Base-by-base conservation (phyloP, 768 basidiomycete genomes). In the Mycena floridula region DNA sequence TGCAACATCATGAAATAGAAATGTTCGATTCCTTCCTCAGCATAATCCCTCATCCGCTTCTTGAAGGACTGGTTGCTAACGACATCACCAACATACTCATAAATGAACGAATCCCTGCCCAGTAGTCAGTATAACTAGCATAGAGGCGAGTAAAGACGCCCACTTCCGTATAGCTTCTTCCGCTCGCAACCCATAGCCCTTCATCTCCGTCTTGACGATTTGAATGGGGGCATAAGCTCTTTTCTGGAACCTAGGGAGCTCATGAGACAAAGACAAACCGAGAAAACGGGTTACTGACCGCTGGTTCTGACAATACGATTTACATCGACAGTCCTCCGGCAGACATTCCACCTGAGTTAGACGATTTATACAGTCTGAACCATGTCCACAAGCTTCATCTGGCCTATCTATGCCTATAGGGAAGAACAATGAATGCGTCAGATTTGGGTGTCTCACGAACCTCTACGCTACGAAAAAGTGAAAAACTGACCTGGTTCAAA, bases 1-100 rank as follows among this genome's bases (percentile, higher is more conserved):
- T 99, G 96, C 46, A 99, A 65, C 88, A 95, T 94, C 96, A 98
- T 99, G 61, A 99, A 99, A 68, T 98, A 99, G 55, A 98, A 99
- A 62, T 98, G 96, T 42, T 79, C 74, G 51, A 97, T 92, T 15
- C 95, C 95, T 60, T 96, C 90, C 35, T 83, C 79, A 2, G 81
- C 94, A 59, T 99, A 99, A 7, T 85, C 84, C 28, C 86, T 79
- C 91, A 99, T 97, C 24, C 95, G 82, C 62, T 89, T 91, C 65
- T 86, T 79, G 61, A 99, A 96, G 13, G 86, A 84, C 9, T 70
- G 67, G 26, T 90, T 86, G 46, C 79, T 85, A 53, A 99, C 89
- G 18, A 99, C 92, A 50, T 99, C 96, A 25, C 96, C 96, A 25
- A 98, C 82, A 59, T 99, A 98, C 63, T 99, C 96, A 60, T 97